A percentile compares a stretch with the other conserved stretches of the same genome.
These are phyloP conservation scores for Oryza glumipatula DNA, from an alignment of 176 grass and related monocot species.

Conservation along the genomic window DNA sequence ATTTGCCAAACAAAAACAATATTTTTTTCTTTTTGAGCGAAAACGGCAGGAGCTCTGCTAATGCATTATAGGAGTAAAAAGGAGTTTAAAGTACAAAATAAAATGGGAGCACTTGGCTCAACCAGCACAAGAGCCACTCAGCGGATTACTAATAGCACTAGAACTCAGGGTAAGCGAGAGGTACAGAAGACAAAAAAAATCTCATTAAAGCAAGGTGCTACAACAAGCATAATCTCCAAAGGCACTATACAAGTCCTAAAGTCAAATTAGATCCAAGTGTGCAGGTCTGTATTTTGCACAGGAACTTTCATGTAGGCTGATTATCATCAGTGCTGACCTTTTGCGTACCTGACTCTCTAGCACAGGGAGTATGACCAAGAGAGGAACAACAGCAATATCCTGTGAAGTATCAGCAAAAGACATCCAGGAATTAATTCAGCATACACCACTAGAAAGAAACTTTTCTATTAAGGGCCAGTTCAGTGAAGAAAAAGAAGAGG, in stretches of 20 bases:
- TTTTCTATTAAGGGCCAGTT: neutral
- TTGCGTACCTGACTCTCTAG: slow-evolving; percentile 97
- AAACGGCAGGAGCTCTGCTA: too few relatives aligned
- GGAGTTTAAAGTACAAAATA: too few relatives aligned
- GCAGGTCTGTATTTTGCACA: slow-evolving; percentile 9
- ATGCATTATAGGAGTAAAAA: too few relatives aligned
- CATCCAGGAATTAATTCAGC: slow-evolving; percentile 35
- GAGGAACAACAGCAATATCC: slow-evolving; percentile 97
- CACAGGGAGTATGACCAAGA: slow-evolving; percentile 96
- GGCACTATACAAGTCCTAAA: slow-evolving; percentile 19
- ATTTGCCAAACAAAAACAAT: slow-evolving; percentile 9
- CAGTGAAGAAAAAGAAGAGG: neutral
- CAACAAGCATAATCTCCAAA: neutral
- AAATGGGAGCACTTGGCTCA: too few relatives aligned
- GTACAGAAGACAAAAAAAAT: neutral
- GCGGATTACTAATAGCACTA: too few relatives aligned
- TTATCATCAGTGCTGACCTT: slow-evolving; percentile 63
- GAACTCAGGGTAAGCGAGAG: too few relatives aligned
- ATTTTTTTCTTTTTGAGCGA: neutral
- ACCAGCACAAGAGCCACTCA: too few relatives aligned
- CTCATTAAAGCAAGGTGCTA: neutral
- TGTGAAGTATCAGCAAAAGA: slow-evolving; percentile 53
- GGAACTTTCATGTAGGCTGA: slow-evolving; percentile 24
- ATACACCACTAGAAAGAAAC: slow-evolving; percentile 27
- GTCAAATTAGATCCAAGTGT: neutral